phyloP scores from a whole-genome alignment of 371 early-diverging fungal genomes.

The Smittium mucronatum region DNA sequence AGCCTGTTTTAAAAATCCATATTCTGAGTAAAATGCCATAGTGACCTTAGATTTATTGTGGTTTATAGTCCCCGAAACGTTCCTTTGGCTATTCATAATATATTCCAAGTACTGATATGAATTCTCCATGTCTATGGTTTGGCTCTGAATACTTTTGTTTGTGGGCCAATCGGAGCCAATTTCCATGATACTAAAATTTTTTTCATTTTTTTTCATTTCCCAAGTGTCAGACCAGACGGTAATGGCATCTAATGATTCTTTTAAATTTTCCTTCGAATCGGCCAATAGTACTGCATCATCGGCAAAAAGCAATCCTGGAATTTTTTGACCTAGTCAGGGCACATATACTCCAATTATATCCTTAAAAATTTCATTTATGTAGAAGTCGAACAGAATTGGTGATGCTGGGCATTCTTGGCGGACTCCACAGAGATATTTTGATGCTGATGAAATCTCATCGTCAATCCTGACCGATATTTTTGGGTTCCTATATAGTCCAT shows the following conservation, averaged over 20 bases:
- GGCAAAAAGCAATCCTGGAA: conserved; percentile 4
- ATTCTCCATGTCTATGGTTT: not conserved
- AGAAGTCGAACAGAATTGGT: conserved; percentile 6
- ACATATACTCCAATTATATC: not conserved
- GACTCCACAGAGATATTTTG: not conserved
- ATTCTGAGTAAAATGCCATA: not conserved
- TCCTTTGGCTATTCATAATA: not conserved
- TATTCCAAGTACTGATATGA: not conserved
- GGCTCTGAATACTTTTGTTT: not conserved
- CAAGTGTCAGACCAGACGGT: not conserved
- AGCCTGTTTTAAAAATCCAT: not conserved
- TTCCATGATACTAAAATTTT: not conserved
- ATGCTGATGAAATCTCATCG: not conserved
- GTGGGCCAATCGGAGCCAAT: not conserved
- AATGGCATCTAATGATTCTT: conserved; percentile 13
- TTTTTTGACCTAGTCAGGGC: not conserved
- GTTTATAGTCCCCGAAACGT: not conserved
- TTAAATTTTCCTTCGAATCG: not conserved
- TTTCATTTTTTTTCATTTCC: not conserved
- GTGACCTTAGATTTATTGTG: not conserved
- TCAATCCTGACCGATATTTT: conserved; percentile 1
- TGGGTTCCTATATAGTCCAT: not conserved
- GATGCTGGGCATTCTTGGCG: conserved; percentile 3
- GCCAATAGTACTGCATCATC: conserved; percentile 3
- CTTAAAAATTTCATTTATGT: not conserved